Percentiles rank a stretch among this genome's conserved stretches.
Evolutionary conservation across 306 rosid genomes (phyloP).

Genomic region (Cicer bijugum): DNA sequence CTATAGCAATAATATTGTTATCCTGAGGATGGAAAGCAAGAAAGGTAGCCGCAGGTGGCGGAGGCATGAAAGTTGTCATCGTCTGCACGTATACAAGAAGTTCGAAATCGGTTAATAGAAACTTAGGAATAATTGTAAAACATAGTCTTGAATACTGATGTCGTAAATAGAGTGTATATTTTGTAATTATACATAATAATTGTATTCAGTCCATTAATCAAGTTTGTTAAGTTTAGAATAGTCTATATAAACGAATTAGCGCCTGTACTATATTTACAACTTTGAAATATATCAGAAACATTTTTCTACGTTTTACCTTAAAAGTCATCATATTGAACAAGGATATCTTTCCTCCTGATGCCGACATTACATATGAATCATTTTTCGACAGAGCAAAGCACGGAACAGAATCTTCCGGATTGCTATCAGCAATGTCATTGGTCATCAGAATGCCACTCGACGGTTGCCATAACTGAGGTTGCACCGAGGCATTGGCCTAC

Average conservation of each 20-base stretch:
- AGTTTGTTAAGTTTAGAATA: too few relatives aligned
- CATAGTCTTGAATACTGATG: not conserved
- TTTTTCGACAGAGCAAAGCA: slow-evolving; percentile 96
- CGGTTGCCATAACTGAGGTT: slow-evolving; percentile 93
- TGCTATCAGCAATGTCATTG: slow-evolving; percentile 77
- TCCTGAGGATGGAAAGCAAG: slow-evolving; percentile 99
- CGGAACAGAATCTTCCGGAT: slow-evolving; percentile 87
- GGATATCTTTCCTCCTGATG: slow-evolving; percentile 94
- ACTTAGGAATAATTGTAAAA: slow-evolving; percentile 35
- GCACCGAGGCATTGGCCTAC: slow-evolving; percentile 85
- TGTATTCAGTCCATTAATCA: too few relatives aligned
- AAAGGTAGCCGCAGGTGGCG: slow-evolving; percentile 98
- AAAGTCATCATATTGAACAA: slow-evolving; percentile 94
- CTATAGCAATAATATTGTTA: slow-evolving; percentile 95
- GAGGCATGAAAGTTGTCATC: slow-evolving; percentile 98
- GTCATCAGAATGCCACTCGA: slow-evolving; percentile 89
- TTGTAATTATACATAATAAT: too few relatives aligned
- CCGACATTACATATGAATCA: slow-evolving; percentile 95
- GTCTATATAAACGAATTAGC: too few relatives aligned
- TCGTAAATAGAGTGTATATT: too few relatives aligned
- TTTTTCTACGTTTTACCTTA: slow-evolving; percentile 47
- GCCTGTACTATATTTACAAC: too few relatives aligned
- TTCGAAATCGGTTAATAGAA: slow-evolving; percentile 41
- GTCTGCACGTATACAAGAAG: slow-evolving; percentile 68
- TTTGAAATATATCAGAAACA: too few relatives aligned